These are phyloP conservation scores for Eutrema salsugineum DNA, from an alignment of 441 rosid species.

Conservation along the genomic window DNA sequence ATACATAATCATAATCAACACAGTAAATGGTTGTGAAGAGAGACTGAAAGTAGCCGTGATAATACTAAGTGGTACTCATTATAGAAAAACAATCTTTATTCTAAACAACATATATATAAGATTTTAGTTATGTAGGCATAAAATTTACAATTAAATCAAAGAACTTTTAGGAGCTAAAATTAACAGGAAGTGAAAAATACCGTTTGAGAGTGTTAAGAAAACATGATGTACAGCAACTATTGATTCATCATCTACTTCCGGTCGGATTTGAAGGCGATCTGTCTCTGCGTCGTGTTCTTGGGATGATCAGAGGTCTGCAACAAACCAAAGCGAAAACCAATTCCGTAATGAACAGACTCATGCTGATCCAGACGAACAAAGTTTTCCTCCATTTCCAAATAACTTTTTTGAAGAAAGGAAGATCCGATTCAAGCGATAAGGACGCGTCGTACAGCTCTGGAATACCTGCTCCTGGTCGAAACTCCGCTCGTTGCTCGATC, in stretches of 20 bases:
- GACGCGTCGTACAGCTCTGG: constrained; percentile 82
- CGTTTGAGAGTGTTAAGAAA: constrained; percentile 16
- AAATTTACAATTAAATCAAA: constrained; percentile 16
- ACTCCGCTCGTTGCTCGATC: constrained; percentile 79
- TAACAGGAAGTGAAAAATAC: constrained; percentile 19
- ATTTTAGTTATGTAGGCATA: not conserved
- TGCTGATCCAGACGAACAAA: constrained; percentile 60
- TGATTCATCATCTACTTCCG: constrained; percentile 14
- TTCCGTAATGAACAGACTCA: constrained; percentile 47
- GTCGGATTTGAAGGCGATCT: not conserved
- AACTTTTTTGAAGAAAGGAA: constrained; percentile 56
- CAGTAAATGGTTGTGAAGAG: not conserved
- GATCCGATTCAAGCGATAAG: constrained; percentile 54
- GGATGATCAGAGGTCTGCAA: constrained; percentile 67
- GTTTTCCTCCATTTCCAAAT: constrained; percentile 83
- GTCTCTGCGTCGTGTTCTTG: constrained; percentile 43
- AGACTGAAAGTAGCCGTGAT: not conserved
- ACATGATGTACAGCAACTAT: constrained; percentile 20
- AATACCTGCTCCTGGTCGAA: constrained; percentile 62
- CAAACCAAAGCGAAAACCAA: constrained; percentile 53
- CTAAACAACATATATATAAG: not conserved
- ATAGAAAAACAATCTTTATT: not conserved
- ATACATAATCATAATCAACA: not conserved
- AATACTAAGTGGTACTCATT: not conserved
- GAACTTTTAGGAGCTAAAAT: not conserved